Percentiles rank a stretch among this genome's conserved stretches.
Evolutionary conservation across 192 early-diverging fungal species (phyloP).

Genomic region (Geosiphon pyriformis): DNA sequence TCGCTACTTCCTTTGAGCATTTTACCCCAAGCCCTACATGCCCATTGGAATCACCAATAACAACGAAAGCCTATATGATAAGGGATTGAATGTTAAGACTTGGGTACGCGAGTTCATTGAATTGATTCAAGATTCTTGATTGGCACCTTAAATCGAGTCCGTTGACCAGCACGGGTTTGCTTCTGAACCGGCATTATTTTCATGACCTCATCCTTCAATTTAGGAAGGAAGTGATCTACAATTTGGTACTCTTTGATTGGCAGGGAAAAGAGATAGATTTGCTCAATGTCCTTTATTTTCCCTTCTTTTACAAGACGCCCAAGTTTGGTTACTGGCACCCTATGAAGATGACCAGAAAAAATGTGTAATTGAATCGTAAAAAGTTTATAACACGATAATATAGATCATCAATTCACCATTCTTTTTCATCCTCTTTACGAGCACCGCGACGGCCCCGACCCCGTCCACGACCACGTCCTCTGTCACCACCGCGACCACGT

Average conservation of each 20-base stretch:
- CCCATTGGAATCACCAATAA: slow-evolving; percentile 94
- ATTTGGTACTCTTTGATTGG: slow-evolving; percentile 99
- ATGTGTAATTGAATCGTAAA: slow-evolving; percentile 10
- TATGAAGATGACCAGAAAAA: slow-evolving; percentile 13
- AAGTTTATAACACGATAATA: slow-evolving; percentile 27
- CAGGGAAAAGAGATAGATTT: slow-evolving; percentile 96
- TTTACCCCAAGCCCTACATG: slow-evolving; percentile 99
- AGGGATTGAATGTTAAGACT: background rate
- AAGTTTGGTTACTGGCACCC: slow-evolving; percentile 96
- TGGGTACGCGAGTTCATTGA: background rate
- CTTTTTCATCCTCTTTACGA: slow-evolving; percentile 72
- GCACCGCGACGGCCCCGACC: slow-evolving; percentile 75
- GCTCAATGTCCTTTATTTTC: slow-evolving; percentile 95
- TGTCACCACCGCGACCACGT: slow-evolving; percentile 70
- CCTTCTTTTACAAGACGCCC: slow-evolving; percentile 97
- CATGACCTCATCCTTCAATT: slow-evolving; percentile 99
- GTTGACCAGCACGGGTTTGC: slow-evolving; percentile 99
- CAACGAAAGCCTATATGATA: slow-evolving; percentile 78
- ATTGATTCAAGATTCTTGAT: too few species aligned
- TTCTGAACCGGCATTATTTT: slow-evolving; percentile 99
- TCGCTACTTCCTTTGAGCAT: slow-evolving; percentile 99
- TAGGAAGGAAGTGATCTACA: slow-evolving; percentile 87
- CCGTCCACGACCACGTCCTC: slow-evolving; percentile 60
- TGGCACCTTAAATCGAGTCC: slow-evolving; percentile 97
- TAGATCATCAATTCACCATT: slow-evolving; percentile 44